Base-by-base conservation (phyloP, 495 filamentous ascomycete genomes). In the Penicillium chermesinum region DNA sequence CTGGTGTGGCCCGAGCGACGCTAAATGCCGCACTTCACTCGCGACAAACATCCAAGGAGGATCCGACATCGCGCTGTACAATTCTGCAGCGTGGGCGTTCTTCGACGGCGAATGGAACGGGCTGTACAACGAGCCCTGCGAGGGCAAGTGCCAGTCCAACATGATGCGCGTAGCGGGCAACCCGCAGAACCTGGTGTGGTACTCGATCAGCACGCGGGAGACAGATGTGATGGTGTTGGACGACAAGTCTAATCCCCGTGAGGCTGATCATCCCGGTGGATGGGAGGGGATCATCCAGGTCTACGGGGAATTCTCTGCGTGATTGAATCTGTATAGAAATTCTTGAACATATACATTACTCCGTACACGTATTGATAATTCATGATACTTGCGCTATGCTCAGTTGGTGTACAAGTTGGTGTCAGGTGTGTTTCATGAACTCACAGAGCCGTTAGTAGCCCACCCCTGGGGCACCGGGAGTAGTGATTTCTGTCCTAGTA, bases 261-360 rank as follows among this genome's bases (percentile, higher is more conserved):
- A 73, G 55, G 44, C 49, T 8, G 57, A 66, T 5, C 79, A 78
- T 38, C 67, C 67, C 5, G 80, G 80, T 17, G 71, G 73, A 19
- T 83, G 79, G 77, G 80, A 78, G 18, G 76, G 66, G 9, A 65
- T 76, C 42, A 70, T 82, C 48, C 79, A 68, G 27, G 72, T 62
- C n/a, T 69, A 68, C 48, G 40, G 49, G 2, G 44, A 66, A 37
- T 66, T 66, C 41, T 54, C 47, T 20, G 33, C 41, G 21, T 63
- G 37, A 48, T 48, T 32, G n/a, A 9, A n/a, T 44, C 34, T 36
- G 12, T 30, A 17, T 44, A 19, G 14, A 33, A 43, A 16, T 7
- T 9, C 22, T 34, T 44, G 42, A 33, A 44, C 42, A 44, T 44
- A 44, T 44, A 30, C 42, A 44, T 44, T 34, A n/a, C n/a, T n/a